Conservation (phyloP, 2,329 filamentous ascomycete species). For the Bipolaris zeicola region DNA sequence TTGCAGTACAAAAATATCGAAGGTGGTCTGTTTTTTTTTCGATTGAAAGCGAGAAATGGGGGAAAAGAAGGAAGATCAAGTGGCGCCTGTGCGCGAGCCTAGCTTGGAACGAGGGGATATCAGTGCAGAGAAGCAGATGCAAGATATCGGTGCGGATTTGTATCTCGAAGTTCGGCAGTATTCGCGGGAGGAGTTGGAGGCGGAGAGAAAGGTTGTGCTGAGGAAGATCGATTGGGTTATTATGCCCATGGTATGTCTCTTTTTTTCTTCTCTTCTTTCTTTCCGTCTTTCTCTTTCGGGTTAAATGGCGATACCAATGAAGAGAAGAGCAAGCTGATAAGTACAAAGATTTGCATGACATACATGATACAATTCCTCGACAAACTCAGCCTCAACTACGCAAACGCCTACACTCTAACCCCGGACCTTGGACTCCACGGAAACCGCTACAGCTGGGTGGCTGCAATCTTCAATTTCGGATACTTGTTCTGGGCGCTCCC, state of each 20-base stretch:
- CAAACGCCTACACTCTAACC: conserved; percentile 46
- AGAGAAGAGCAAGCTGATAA: background rate
- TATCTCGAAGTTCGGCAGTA: conserved; percentile 54
- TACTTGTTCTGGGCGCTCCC: conserved; percentile 52
- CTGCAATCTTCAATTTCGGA: conserved; percentile 53
- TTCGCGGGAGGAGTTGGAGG: conserved; percentile 52
- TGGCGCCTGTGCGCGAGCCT: conserved; percentile 28
- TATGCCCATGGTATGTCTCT: conserved; percentile 51
- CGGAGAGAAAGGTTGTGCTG: conserved; percentile 50
- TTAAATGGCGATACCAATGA: too few species aligned
- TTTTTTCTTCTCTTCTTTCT: fast-evolving
- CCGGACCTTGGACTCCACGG: conserved; percentile 45
- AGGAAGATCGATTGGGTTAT: conserved; percentile 55
- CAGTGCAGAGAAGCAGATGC: conserved; percentile 44
- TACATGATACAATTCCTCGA: conserved; percentile 57
- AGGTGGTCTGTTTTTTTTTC: too few species aligned
- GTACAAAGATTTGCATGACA: conserved; percentile 45
- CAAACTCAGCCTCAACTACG: conserved; percentile 51
- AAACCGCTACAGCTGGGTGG: conserved; percentile 50
- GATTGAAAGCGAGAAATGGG: conserved; percentile 12
- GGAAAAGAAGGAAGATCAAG: conserved; percentile 34
- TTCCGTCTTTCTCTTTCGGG: too few species aligned
- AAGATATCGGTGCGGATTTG: conserved; percentile 54
- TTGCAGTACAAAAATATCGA: too few species aligned
- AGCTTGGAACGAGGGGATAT: conserved; percentile 38